phyloP scores from a whole-genome alignment of 2,329 filamentous ascomycete genomes.

The Ophiostoma piceae region DNA sequence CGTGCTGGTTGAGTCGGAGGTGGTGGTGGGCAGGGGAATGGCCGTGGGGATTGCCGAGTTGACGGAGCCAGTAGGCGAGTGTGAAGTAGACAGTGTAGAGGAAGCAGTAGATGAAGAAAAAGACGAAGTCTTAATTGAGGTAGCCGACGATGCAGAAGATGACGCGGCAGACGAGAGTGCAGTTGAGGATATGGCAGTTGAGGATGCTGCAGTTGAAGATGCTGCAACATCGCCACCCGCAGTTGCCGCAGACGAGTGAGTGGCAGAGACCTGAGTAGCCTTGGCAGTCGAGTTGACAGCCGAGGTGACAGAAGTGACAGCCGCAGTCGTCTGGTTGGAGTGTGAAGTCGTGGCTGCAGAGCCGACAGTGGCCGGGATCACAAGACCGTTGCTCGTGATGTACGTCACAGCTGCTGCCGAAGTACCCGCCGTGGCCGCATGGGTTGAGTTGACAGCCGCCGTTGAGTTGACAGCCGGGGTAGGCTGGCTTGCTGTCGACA shows the following conservation, averaged over 20 bases:
- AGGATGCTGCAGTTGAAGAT: background rate
- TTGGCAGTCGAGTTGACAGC: background rate
- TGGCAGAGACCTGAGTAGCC: background rate
- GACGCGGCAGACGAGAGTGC: background rate
- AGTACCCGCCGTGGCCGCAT: background rate
- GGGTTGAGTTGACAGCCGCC: background rate
- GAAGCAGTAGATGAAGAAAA: background rate
- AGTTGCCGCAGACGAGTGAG: background rate
- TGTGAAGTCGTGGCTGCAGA: conserved; percentile 27
- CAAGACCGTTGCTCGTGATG: conserved; percentile 36
- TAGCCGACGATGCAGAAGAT: background rate
- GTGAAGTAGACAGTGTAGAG: background rate
- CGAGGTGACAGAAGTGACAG: background rate
- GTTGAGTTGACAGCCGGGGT: background rate
- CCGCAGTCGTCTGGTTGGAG: background rate
- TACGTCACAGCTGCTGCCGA: background rate
- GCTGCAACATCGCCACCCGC: background rate
- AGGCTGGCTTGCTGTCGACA: no score
- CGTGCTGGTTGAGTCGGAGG: conserved; percentile 27
- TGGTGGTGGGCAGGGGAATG: background rate
- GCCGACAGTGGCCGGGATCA: conserved; percentile 37
- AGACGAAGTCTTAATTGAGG: no score
- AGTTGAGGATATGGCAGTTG: background rate
- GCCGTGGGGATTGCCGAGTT: conserved; percentile 8
- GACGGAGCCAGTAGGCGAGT: conserved; percentile 1